Conservation (phyloP, 192 early-diverging fungal genomes). For the Coemansia pectinata region DNA sequence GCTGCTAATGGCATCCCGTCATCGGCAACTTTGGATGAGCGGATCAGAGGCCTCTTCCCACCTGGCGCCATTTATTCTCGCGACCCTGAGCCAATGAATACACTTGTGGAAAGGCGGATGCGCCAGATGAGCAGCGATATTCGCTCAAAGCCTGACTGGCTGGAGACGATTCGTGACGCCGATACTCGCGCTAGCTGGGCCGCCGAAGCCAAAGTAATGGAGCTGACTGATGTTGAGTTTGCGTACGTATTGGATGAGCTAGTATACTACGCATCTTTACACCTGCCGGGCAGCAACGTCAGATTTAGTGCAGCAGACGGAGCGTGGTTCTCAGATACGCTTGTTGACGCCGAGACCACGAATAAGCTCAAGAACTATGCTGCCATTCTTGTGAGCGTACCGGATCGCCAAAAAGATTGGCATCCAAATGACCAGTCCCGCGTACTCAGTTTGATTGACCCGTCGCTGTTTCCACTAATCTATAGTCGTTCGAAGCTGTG, state of each 20-base stretch:
- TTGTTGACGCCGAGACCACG: slow-evolving; percentile 18
- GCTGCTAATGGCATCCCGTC: neutral
- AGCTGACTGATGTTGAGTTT: slow-evolving; percentile 43
- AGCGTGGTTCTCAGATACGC: slow-evolving; percentile 41
- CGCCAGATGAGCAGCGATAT: slow-evolving; percentile 41
- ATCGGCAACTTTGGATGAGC: neutral
- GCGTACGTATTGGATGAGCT: slow-evolving; percentile 50
- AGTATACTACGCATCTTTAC: slow-evolving; percentile 28
- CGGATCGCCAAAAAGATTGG: slow-evolving; percentile 11
- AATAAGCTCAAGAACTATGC: slow-evolving; percentile 5
- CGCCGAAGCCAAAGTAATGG: slow-evolving; percentile 18
- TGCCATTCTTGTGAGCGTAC: neutral
- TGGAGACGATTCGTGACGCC: slow-evolving; percentile 17
- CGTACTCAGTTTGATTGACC: slow-evolving; percentile 57
- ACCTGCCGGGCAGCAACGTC: slow-evolving; percentile 16
- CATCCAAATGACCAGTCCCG: slow-evolving; percentile 55
- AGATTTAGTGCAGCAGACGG: slow-evolving; percentile 30
- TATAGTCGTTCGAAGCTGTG: slow-evolving; percentile 24
- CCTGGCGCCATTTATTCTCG: slow-evolving; percentile 16
- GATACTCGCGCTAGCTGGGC: slow-evolving; percentile 26
- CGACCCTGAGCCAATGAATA: neutral
- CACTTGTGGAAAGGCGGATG: slow-evolving; percentile 26
- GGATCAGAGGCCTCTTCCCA: neutral
- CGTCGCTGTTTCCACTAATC: slow-evolving; percentile 54
- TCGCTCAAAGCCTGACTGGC: slow-evolving; percentile 55